Evolutionary conservation across 1,284 basidiomycete genomes (phyloP).

Genomic region (Rhodotorula sp.): DNA sequence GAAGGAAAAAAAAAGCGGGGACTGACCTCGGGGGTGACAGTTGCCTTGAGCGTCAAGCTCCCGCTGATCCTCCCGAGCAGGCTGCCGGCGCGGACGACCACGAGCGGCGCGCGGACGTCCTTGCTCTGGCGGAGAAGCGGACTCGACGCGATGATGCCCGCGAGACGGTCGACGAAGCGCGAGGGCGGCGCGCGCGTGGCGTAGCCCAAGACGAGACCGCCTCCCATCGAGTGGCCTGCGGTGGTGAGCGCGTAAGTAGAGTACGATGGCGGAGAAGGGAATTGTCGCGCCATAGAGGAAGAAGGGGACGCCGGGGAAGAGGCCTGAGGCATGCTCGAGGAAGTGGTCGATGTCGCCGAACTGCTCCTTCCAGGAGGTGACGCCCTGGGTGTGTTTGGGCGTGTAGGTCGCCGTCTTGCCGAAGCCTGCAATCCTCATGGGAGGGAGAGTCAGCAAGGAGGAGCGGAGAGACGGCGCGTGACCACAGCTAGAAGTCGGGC

Average conservation of each 20-base stretch:
- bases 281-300: constrained; percentile 47
- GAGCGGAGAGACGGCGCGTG: too few species aligned
- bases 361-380: constrained; percentile 51
- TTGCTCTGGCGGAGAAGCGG: constrained; percentile 50
- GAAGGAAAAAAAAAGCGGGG: not conserved
- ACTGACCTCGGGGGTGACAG: constrained; percentile 40
- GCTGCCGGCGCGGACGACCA: constrained; percentile 35
- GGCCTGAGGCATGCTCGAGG: constrained; percentile 41
- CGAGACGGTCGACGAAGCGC: constrained; percentile 46
- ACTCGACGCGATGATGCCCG: constrained; percentile 49
- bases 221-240: constrained; percentile 53
- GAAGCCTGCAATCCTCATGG: constrained; percentile 45
- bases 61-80: constrained; percentile 39
- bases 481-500: too few species aligned
- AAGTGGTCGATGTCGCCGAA: constrained; percentile 51
- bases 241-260: not conserved
- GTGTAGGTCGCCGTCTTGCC: constrained; percentile 50
- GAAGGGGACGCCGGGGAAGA: constrained; percentile 41
- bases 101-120: constrained; percentile 22
- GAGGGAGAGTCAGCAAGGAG: too few species aligned
- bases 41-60: constrained; percentile 36
- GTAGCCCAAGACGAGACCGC: constrained; percentile 49
- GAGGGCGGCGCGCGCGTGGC: constrained; percentile 46
- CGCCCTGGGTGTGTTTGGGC: constrained; percentile 47
- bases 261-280: not conserved